Conservation (phyloP, 1,284 basidiomycete genomes). For the Cutaneotrichosporon cutaneum region DNA sequence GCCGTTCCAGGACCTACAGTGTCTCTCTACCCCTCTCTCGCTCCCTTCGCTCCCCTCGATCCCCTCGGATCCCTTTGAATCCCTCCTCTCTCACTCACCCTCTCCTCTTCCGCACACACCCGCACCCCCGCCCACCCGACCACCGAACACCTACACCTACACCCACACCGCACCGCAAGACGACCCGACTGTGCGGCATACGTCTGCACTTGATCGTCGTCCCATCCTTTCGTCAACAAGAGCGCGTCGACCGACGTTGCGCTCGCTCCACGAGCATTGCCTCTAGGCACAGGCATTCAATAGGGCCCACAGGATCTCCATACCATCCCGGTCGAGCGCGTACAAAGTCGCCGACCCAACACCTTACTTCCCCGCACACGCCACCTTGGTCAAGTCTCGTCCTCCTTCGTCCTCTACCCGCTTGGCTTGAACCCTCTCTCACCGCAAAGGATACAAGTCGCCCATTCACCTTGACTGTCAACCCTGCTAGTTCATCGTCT, state of each 20-base stretch:
- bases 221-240: background rate
- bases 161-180: background rate
- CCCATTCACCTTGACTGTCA: no score
- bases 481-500: no score
- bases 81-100: background rate
- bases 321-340: background rate
- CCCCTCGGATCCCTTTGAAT: no score
- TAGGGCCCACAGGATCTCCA: background rate
- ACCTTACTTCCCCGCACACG: background rate
- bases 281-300: conserved; percentile 6
- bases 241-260: no score
- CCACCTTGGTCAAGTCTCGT: background rate
- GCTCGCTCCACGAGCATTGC: background rate
- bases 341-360: background rate
- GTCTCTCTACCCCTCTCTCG: no score
- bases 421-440: no score
- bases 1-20: no score
- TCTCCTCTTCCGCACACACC: background rate
- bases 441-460: no score
- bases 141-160: no score
- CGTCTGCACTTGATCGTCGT: background rate
- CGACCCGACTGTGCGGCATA: background rate
- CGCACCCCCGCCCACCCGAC: no score
- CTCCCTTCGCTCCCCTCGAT: no score
- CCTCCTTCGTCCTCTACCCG: background rate